Base-by-base conservation (phyloP, 352 stramenopile species). In the Globisporangium paddicum region DNA sequence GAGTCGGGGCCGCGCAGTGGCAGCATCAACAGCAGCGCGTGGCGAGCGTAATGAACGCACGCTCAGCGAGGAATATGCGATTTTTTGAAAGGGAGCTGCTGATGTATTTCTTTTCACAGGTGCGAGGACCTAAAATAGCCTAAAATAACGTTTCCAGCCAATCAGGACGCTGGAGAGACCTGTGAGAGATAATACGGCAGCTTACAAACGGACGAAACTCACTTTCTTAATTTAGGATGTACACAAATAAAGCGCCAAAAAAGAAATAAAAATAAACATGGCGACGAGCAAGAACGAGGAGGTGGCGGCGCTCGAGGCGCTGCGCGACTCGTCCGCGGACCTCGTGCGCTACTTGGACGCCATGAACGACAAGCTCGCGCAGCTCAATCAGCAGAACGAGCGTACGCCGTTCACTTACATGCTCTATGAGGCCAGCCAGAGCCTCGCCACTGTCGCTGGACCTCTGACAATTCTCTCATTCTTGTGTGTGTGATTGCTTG, bases 301-400 rank as follows among this genome's bases (percentile, higher is more conserved):
- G 45, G 83, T 93, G 49, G 77, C 71, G 56, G 83, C 83, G 67
- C 77, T 93, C 21, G 83, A 93, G 60, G 77, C 77, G 68, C 74
- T 93, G 55, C 73, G 83, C 23, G 81, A 91, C 61, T 89, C 77
- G 60, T 91, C 81, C 5, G 83, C 69, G 3, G 79, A 90, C 63
- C 68, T 93, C 38, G 79, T 93, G 62, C 77, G 68, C 28, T 91
- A 84, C 55, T 54, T 93, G 23, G 76, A 93, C 56, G 75, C 60
- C 35, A 93, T 93, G 45, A 86, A 91, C 62, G 57, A 70, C 32
- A 90, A 90, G 65, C 63, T 93, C 52, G 40, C 71, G 62, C 77
- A 86, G 63, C 80, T 93, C 52, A 93, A 93, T 55, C 55, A 88
- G 59, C 83, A 93, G 67, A 91, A 90, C 58, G 83, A 93, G 64